A percentile compares a stretch with the other conserved stretches of the same genome.
Evolutionary conservation across 495 filamentous ascomycete species (phyloP).

Genomic region (Tuber borchii): DNA sequence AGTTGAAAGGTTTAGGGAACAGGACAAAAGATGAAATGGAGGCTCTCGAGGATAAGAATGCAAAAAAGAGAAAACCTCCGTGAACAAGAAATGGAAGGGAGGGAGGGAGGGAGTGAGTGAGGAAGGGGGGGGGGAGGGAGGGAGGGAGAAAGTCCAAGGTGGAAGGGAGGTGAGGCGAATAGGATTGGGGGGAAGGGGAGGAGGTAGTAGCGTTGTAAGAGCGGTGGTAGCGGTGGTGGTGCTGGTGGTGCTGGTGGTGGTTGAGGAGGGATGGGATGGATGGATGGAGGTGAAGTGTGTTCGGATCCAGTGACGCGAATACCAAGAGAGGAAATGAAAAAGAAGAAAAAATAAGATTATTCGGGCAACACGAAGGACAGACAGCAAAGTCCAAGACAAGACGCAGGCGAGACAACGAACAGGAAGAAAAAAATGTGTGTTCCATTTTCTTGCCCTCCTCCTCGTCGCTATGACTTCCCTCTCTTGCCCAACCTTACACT

Average conservation of each 20-base stretch:
- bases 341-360: background rate
- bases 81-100: slow-evolving; percentile 1
- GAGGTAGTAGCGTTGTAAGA: background rate
- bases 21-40: slow-evolving; percentile 17
- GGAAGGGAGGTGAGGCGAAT: slow-evolving; percentile 13
- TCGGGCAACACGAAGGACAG: background rate
- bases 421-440: background rate
- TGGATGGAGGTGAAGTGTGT: slow-evolving; percentile 5
- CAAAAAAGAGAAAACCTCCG: slow-evolving; percentile 17
- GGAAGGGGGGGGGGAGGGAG: slow-evolving; percentile 12
- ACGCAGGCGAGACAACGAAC: slow-evolving; percentile 2
- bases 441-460: background rate
- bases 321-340: slow-evolving; percentile 1
- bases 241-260: background rate
- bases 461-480: slow-evolving; percentile 2
- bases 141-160: slow-evolving; percentile 10
- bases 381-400: slow-evolving; percentile 3
- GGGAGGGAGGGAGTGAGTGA: background rate
- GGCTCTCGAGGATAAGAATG: slow-evolving; percentile 14
- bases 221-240: background rate
- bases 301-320: slow-evolving; percentile 1
- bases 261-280: slow-evolving; percentile 6
- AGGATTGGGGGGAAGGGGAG: background rate
- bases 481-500: background rate
- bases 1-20: slow-evolving; percentile 13